Evolutionary conservation across 2,329 filamentous ascomycete species (phyloP).

Genomic region (Alternaria gaisen): DNA sequence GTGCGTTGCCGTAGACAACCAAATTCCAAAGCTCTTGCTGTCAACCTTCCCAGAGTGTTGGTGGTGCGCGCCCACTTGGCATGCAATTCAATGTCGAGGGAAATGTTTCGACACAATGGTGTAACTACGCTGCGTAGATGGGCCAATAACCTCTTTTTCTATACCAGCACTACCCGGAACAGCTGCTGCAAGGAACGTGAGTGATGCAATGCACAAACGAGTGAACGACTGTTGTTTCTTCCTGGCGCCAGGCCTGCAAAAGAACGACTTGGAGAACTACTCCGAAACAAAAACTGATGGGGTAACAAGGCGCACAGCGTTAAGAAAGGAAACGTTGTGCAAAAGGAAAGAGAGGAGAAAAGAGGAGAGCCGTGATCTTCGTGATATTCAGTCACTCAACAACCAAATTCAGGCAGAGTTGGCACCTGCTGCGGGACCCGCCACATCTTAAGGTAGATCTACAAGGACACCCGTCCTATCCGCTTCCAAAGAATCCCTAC

Average conservation of each 20-base stretch:
- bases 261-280: conserved; percentile 22
- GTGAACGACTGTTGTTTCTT: conserved; percentile 19
- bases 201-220: conserved; percentile 32
- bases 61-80: conserved; percentile 1
- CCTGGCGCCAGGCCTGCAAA: conserved; percentile 44
- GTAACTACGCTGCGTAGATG: conserved; percentile 20
- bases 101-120: conserved; percentile 6
- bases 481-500: not conserved
- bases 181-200: conserved; percentile 40
- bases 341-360: conserved; percentile 16
- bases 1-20: conserved; percentile 26
- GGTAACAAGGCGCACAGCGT: conserved; percentile 41
- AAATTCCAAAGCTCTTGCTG: conserved; percentile 1
- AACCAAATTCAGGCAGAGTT: conserved; percentile 23
- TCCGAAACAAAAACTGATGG: conserved; percentile 21
- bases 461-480: conserved; percentile 22
- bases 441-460: conserved; percentile 37
- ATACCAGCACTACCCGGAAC: conserved; percentile 18
- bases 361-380: conserved; percentile 23
- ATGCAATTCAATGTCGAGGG: not conserved
- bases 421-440: conserved; percentile 13
- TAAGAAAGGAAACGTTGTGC: conserved; percentile 25
- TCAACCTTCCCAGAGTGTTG: not conserved
- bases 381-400: conserved; percentile 41
- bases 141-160: conserved; percentile 23